Evolutionary conservation across 1,139 yeast species (phyloP), one percentile per base, ranked within the genome.

Genomic region (Diutina mesorugosa): DNA sequence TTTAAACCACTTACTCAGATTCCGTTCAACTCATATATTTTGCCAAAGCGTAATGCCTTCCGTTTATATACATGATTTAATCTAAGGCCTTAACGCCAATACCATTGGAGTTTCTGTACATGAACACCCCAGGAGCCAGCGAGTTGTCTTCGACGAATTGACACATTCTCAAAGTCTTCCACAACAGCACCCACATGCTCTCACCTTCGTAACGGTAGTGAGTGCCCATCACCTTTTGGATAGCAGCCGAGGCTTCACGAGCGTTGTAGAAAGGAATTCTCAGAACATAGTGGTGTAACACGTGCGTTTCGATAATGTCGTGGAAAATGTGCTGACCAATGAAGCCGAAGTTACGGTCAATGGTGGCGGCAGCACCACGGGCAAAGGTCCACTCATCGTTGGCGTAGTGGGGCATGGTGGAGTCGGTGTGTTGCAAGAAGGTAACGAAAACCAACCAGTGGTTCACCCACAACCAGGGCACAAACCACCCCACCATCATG

Each of bases 371-470:
- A 32, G 96, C 95, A 64, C 96, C 96, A 65, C 90, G 79, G 59
- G 95, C 93, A 69, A 87, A 88, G 64, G 80, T 87, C 96, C 96
- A 88, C 71, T 85, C 83, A 46, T 71, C 70, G 57, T 83, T 80
- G 59, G 81, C 84, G 73, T 88, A 88, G 70, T 87, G 96, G 54
- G 96, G 90, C 77, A 87, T 77, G 18, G 82, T 71, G 54, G 90
- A 87, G 71, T 86, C 95, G 45, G 95, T 82, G 74, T 88, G 96
- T 71, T 88, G 96, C 66, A 88, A 79, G 71, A 78, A 88, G 55
- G 96, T 88, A 67, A 88, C 87, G 71, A 86, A 85, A 51, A 88
- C 95, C 66, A 88, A 79, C 95, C 96, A 88, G 73, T 88, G 95
- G 79, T 88, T 88, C 60, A 87, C 91, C 78, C 86, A 83, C 58